These are phyloP conservation scores for Puccinia sorghi DNA, from an alignment of 1,284 basidiomycete genomes.

Conservation along the genomic window DNA sequence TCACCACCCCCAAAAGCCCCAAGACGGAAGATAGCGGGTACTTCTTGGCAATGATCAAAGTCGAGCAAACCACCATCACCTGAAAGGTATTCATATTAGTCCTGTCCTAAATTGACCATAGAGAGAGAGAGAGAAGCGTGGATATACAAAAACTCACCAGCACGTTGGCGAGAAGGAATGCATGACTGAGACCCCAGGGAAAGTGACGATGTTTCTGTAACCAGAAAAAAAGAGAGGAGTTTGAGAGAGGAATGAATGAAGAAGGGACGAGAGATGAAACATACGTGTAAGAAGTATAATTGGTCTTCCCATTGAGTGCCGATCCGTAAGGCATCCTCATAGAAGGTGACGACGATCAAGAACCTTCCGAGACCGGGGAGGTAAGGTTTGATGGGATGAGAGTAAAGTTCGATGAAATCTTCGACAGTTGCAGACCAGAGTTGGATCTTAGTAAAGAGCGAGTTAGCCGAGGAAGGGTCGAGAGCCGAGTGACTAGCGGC, in stretches of 20 bases:
- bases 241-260: conserved; percentile 44
- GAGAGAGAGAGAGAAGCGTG: too few relatives aligned
- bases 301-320: conserved; percentile 93
- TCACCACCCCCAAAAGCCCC: conserved; percentile 84
- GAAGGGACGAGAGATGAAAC: conserved; percentile 22
- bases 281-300: conserved; percentile 93
- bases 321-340: conserved; percentile 94
- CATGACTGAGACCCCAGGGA: conserved; percentile 88
- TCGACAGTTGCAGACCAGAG: conserved; percentile 64
- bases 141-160: conserved; percentile 66
- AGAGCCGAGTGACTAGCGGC: neutral
- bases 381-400: conserved; percentile 91
- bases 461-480: neutral
- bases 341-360: conserved; percentile 95
- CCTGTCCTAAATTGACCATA: too few relatives aligned
- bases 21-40: conserved; percentile 85
- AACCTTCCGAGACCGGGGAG: conserved; percentile 93
- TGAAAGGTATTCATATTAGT: conserved; percentile 57
- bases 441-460: conserved; percentile 17
- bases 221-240: conserved; percentile 59
- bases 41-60: conserved; percentile 80
- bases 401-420: conserved; percentile 86
- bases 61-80: conserved; percentile 88
- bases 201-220: conserved; percentile 74
- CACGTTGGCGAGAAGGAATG: conserved; percentile 90